phyloP scores from a whole-genome alignment of 257 asterid species.

The Plantago ovata region DNA sequence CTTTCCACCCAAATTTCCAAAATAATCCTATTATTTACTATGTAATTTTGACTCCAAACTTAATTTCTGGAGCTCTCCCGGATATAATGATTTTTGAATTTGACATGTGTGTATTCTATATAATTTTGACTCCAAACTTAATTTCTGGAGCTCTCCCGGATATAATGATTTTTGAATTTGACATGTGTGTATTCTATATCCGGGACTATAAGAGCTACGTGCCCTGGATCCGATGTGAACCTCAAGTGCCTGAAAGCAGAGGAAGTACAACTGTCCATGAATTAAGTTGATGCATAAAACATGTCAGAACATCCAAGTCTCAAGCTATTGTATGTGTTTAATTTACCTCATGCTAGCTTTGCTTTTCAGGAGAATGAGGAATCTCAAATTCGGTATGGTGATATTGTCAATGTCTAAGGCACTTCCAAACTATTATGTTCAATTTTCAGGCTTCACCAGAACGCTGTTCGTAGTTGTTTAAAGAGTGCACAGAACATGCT shows the following conservation, averaged over 20 bases:
- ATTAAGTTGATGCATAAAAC: conserved; percentile 17
- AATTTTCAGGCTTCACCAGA: conserved; percentile 26
- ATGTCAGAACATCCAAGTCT: conserved; percentile 17
- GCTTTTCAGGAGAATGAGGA: background rate
- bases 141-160: no score
- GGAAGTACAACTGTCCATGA: conserved; percentile 28
- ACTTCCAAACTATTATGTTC: background rate
- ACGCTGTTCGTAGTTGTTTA: conserved; percentile 25
- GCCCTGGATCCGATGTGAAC: conserved; percentile 20
- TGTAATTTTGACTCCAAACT: no score
- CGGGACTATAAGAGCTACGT: background rate
- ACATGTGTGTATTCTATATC: no score
- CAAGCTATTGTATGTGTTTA: conserved; percentile 19
- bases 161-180: no score
- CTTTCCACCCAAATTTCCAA: no score
- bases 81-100: no score
- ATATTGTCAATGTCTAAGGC: background rate
- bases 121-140: no score
- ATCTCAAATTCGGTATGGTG: conserved; percentile 21
- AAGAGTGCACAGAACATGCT: conserved; percentile 21
- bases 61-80: no score
- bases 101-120: no score
- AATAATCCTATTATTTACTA: no score
- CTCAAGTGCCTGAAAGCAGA: conserved; percentile 13
- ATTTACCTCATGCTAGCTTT: conserved; percentile 37